Percentiles rank a stretch among this genome's conserved stretches.
Evolutionary conservation across 495 filamentous ascomycete species (phyloP).

Genomic region (Xylaria longipes): DNA sequence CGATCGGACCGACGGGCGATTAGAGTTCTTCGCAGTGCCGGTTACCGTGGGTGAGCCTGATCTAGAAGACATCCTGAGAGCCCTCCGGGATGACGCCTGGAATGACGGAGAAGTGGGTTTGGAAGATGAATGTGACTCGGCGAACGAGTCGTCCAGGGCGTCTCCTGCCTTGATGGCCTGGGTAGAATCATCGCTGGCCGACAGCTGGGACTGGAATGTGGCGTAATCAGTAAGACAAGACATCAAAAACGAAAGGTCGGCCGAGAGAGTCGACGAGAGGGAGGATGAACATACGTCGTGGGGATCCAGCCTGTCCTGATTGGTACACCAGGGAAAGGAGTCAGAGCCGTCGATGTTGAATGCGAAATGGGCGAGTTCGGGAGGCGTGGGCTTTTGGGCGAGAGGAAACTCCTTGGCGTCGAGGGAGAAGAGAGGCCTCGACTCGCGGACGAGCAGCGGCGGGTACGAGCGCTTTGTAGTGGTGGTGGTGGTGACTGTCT

Average conservation of each 20-base stretch:
- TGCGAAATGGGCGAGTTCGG: slow-evolving; percentile 71
- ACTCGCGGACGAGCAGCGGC: slow-evolving; percentile 77
- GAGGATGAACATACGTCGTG: slow-evolving; percentile 59
- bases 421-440: slow-evolving; percentile 72
- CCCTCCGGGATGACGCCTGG: slow-evolving; percentile 31
- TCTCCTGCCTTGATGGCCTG: slow-evolving; percentile 43
- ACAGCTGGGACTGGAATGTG: slow-evolving; percentile 42
- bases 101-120: slow-evolving; percentile 28
- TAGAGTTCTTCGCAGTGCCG: slow-evolving; percentile 35
- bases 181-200: slow-evolving; percentile 42
- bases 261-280: slow-evolving; percentile 12
- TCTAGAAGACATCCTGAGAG: slow-evolving; percentile 31
- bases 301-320: slow-evolving; percentile 61
- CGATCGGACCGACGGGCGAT: slow-evolving; percentile 36
- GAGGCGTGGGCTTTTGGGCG: slow-evolving; percentile 79
- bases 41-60: slow-evolving; percentile 46
- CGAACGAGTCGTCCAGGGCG: slow-evolving; percentile 40
- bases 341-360: slow-evolving; percentile 66
- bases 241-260: slow-evolving; percentile 13
- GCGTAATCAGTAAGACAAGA: slow-evolving; percentile 24
- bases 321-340: slow-evolving; percentile 66
- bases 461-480: slow-evolving; percentile 91
- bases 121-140: slow-evolving; percentile 31
- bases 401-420: slow-evolving; percentile 92
- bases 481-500: slow-evolving; percentile 87